Conservation (phyloP, 2,329 filamentous ascomycete species). For the Sclerotinia spermophila region DNA sequence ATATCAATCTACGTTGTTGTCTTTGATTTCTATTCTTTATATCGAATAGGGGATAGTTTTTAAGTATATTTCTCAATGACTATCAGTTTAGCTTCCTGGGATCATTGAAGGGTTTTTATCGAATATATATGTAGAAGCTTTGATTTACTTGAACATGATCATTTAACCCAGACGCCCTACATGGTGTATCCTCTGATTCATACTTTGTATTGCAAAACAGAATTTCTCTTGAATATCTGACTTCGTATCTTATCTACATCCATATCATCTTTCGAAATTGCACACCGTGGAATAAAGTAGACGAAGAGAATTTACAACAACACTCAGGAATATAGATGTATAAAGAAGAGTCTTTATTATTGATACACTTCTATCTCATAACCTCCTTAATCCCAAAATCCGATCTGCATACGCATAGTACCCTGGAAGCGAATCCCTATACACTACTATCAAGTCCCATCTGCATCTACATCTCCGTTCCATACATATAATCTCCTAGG, state of each 20-base stretch:
- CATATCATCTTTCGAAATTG: not conserved
- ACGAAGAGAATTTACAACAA: not conserved
- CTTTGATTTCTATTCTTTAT: not conserved
- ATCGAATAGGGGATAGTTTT: not conserved
- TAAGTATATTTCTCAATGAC: no score
- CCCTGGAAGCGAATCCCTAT: not conserved
- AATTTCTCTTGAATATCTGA: not conserved
- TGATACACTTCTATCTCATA: no score
- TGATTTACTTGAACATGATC: fast-evolving
- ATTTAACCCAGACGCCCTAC: not conserved
- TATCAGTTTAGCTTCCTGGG: no score
- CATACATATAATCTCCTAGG: not conserved
- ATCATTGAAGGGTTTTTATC: not conserved
- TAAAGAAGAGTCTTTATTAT: not conserved
- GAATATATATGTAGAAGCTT: not conserved
- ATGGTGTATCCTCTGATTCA: not conserved
- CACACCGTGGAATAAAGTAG: not conserved
- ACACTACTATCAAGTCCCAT: no score
- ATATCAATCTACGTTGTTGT: not conserved
- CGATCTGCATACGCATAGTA: not conserved
- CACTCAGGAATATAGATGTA: not conserved
- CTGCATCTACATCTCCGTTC: not conserved
- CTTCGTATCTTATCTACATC: not conserved
- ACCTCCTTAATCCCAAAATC: not conserved
- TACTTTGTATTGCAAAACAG: no score